A percentile compares a stretch with the other conserved stretches of the same genome.
Evolutionary conservation across 2,329 filamentous ascomycete species (phyloP).

Genomic region (Ophiocordyceps unilateralis): DNA sequence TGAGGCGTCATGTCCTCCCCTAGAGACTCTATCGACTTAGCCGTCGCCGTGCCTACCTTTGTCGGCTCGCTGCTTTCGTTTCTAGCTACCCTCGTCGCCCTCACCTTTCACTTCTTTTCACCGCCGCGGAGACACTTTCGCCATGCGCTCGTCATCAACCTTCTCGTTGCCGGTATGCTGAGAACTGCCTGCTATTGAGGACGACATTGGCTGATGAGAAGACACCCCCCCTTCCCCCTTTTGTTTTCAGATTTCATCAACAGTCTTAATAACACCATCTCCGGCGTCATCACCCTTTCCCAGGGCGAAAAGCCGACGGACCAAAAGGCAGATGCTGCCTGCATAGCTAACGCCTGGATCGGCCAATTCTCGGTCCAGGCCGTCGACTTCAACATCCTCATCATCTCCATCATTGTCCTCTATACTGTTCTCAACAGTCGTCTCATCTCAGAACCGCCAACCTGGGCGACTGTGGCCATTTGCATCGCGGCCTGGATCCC

Average conservation of each 20-base stretch:
- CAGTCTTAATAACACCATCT: slow-evolving; percentile 22
- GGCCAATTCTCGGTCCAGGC: slow-evolving; percentile 28
- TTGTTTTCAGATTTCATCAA: slow-evolving; percentile 25
- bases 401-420: slow-evolving; percentile 24
- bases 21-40: not conserved
- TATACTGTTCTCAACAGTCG: slow-evolving; percentile 19
- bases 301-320: slow-evolving; percentile 10
- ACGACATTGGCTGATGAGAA: not conserved
- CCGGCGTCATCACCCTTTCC: slow-evolving; percentile 18
- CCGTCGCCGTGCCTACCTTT: slow-evolving; percentile 1
- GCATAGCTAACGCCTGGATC: slow-evolving; percentile 24
- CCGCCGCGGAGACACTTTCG: slow-evolving; percentile 5
- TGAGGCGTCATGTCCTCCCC: not conserved
- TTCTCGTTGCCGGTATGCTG: slow-evolving; percentile 4
- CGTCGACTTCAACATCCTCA: slow-evolving; percentile 23
- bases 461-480: slow-evolving; percentile 12
- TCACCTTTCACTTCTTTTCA: slow-evolving; percentile 1
- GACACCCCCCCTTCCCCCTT: too few relatives aligned
- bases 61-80: slow-evolving; percentile 4
- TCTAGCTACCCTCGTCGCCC: slow-evolving; percentile 1
- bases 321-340: slow-evolving; percentile 7
- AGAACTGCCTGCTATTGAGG: too few relatives aligned
- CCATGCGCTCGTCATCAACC: slow-evolving; percentile 5
- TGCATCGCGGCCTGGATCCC: slow-evolving; percentile 22
- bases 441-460: slow-evolving; percentile 14